These are phyloP conservation scores for Purpureocillium takamizusanense DNA, from an alignment of 2,329 filamentous ascomycete genomes.

Conservation along the genomic window DNA sequence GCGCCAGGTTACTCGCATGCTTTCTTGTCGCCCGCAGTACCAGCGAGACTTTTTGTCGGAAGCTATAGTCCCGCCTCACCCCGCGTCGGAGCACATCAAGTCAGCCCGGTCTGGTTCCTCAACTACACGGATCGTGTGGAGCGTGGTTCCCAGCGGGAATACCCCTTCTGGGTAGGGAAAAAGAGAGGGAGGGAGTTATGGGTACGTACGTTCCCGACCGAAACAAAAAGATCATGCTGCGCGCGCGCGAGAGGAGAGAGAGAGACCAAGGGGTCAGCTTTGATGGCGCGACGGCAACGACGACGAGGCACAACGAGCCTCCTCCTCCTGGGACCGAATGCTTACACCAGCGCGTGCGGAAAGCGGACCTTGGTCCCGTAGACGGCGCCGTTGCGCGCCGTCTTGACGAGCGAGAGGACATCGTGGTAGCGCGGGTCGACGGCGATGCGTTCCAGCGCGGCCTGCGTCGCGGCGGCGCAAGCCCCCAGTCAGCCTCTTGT, in stretches of 20 bases:
- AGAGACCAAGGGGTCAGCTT: neutral
- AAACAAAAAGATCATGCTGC: slow-evolving; percentile 92
- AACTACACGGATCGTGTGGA: too few relatives aligned
- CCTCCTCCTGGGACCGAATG: neutral
- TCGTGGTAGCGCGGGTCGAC: slow-evolving; percentile 82
- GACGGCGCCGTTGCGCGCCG: slow-evolving; percentile 89
- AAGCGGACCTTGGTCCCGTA: slow-evolving; percentile 98
- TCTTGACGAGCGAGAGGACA: slow-evolving; percentile 78
- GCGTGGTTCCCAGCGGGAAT: too few relatives aligned
- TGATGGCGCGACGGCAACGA: too few relatives aligned
- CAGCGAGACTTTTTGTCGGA: slow-evolving; percentile 68
- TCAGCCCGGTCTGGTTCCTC: too few relatives aligned
- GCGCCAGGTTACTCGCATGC: slow-evolving; percentile 85
- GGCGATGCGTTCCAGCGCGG: slow-evolving; percentile 63
- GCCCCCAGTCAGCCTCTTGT: neutral
- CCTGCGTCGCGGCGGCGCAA: slow-evolving; percentile 32
- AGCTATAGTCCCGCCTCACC: too few relatives aligned
- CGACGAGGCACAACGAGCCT: too few relatives aligned
- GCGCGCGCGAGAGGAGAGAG: too few relatives aligned
- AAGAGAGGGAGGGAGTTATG: neutral
- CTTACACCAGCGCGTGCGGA: slow-evolving; percentile 82
- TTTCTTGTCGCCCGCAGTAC: slow-evolving; percentile 81
- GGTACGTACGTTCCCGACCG: slow-evolving; percentile 69
- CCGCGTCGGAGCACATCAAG: too few relatives aligned
- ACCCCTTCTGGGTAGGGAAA: too few relatives aligned